phyloP scores from a whole-genome alignment of 768 basidiomycete genomes.

The Termitomyces sp. region DNA sequence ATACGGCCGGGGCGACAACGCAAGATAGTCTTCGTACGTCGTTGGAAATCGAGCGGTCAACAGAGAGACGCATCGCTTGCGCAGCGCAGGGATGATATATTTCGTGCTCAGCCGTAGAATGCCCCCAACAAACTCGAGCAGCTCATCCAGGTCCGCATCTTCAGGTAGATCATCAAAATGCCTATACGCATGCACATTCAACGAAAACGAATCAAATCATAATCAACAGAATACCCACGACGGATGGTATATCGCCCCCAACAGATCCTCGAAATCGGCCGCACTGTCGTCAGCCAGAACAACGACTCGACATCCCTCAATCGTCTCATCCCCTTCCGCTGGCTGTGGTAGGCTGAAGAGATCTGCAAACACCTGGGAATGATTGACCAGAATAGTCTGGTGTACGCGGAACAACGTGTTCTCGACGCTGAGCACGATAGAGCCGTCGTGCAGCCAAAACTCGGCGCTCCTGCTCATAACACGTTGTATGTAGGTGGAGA shows the following conservation, averaged over 20 bases:
- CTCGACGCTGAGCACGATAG: slow-evolving; percentile 38
- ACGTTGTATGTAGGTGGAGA: background rate
- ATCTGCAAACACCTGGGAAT: slow-evolving; percentile 65
- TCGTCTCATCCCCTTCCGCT: slow-evolving; percentile 23
- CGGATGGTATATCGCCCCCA: slow-evolving; percentile 51
- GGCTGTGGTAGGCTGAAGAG: slow-evolving; percentile 60
- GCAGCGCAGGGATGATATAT: slow-evolving; percentile 51
- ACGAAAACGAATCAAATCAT: background rate
- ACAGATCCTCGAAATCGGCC: slow-evolving; percentile 43
- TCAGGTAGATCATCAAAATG: slow-evolving; percentile 32
- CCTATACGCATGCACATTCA: slow-evolving; percentile 14
- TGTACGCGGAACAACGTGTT: slow-evolving; percentile 40
- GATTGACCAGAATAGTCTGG: slow-evolving; percentile 42
- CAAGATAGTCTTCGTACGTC: slow-evolving; percentile 33
- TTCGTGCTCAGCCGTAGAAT: slow-evolving; percentile 64
- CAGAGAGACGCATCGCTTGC: slow-evolving; percentile 47
- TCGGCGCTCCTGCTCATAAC: slow-evolving; percentile 12
- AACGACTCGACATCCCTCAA: slow-evolving; percentile 51
- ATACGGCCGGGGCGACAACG: slow-evolving; percentile 17
- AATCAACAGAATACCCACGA: slow-evolving; percentile 23
- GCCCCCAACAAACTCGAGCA: slow-evolving; percentile 44
- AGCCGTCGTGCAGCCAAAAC: slow-evolving; percentile 46
- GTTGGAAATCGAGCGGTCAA: slow-evolving; percentile 38
- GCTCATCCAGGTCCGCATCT: slow-evolving; percentile 36
- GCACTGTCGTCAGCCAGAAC: slow-evolving; percentile 40